phyloP scores from a whole-genome alignment of 345 rosid species.

The Luvunga scandens region DNA sequence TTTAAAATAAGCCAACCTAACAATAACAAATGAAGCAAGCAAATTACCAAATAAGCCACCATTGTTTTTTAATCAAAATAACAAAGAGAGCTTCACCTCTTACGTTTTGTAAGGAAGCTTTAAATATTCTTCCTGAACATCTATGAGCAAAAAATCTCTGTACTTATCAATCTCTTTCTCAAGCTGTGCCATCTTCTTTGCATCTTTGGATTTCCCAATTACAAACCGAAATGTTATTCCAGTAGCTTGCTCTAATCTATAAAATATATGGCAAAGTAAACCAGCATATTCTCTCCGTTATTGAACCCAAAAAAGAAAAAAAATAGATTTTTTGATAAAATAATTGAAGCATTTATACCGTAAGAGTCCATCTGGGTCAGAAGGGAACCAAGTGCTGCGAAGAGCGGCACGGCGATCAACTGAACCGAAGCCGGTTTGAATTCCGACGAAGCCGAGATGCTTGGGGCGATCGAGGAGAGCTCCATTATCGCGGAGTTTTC shows the following conservation, averaged over 20 bases:
- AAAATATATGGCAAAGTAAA: neutral
- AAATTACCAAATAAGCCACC: neutral
- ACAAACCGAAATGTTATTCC: constrained; percentile 81
- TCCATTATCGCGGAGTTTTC: constrained; percentile 30
- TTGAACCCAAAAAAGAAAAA: no score
- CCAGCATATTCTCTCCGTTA: neutral
- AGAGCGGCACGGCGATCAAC: constrained; percentile 52
- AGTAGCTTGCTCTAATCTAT: constrained; percentile 86
- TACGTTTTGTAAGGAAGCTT: constrained; percentile 79
- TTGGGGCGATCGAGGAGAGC: constrained; percentile 51
- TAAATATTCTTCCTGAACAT: constrained; percentile 65
- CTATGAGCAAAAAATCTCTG: constrained; percentile 71
- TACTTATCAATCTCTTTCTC: constrained; percentile 55
- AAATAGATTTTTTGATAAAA: neutral
- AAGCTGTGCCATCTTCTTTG: constrained; percentile 60
- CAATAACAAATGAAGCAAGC: neutral
- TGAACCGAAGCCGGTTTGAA: constrained; percentile 68
- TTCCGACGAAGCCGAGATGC: constrained; percentile 77
- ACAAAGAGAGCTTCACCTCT: constrained; percentile 5
- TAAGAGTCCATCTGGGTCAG: constrained; percentile 65
- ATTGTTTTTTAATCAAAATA: neutral
- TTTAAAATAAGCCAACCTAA: constrained; percentile 62
- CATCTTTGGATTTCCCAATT: constrained; percentile 66
- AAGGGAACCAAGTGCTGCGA: constrained; percentile 75
- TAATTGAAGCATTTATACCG: constrained; percentile 32